These are phyloP conservation scores for Podaxis sp. DNA, from an alignment of 768 basidiomycete genomes.

Conservation along the genomic window DNA sequence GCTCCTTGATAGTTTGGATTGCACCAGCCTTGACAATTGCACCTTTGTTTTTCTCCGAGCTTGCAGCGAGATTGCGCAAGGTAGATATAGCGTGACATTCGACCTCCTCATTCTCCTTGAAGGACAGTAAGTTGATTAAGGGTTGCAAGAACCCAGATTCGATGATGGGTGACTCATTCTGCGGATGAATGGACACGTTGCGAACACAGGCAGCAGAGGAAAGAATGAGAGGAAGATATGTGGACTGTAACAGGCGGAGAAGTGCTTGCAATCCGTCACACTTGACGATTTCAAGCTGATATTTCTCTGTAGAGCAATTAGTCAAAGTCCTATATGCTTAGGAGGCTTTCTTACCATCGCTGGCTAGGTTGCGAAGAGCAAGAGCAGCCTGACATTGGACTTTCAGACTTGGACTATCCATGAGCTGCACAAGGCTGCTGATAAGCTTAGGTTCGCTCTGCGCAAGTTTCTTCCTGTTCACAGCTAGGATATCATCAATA, in stretches of 20 bases:
- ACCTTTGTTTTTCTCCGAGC: constrained; percentile 96
- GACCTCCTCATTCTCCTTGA: constrained; percentile 99
- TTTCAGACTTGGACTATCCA: constrained; percentile 97
- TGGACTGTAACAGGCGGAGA: constrained; percentile 91
- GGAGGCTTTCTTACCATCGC: constrained; percentile 67
- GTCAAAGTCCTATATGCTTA: background rate
- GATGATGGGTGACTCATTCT: constrained; percentile 98
- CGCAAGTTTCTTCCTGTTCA: constrained; percentile 92
- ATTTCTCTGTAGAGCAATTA: constrained; percentile 68
- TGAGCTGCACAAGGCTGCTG: constrained; percentile 86
- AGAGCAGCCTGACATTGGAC: constrained; percentile 98
- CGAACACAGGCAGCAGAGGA: constrained; percentile 98
- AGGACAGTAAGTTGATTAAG: constrained; percentile 91
- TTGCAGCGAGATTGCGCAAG: constrained; percentile 92
- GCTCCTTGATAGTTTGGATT: constrained; percentile 93
- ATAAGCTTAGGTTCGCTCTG: constrained; percentile 94
- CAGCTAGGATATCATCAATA: constrained; percentile 39
- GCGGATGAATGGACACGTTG: constrained; percentile 98
- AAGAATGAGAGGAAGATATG: constrained; percentile 95
- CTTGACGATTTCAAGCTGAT: constrained; percentile 97
- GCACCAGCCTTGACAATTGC: constrained; percentile 98
- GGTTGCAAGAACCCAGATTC: constrained; percentile 97
- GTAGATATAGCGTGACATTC: constrained; percentile 99
- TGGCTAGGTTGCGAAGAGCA: constrained; percentile 93
- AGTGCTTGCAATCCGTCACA: constrained; percentile 90